Evolutionary conservation across 805 yeast genomes (phyloP), one percentile per base, ranked within the genome.

Genomic region (Metschnikowia matae): DNA sequence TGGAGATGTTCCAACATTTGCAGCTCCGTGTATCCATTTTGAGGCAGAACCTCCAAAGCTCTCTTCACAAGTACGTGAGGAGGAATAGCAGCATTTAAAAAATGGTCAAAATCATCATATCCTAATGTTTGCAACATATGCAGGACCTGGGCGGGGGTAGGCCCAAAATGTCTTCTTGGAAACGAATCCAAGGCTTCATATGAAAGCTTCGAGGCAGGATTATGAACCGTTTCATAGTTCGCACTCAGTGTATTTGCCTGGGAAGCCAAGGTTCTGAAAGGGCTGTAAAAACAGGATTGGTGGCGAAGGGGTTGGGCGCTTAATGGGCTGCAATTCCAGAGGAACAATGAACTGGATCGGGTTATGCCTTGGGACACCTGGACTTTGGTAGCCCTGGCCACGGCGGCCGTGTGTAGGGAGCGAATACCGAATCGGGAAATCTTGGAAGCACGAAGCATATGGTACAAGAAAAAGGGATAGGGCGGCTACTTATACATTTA

Each of bases 81-180:
- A 8, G 99, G 99, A 6, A 94, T 82, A 6, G 89, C 91, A 14
- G 80, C 74, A 6, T 76, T 60, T 44, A 92, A 80, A 60, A 94
- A 91, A 41, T 82, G 80, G 47, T 83, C 83, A 48, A 92, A 66
- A 63, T 88, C 86, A 1, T 69, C 55, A 64, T 83, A 82, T 1
- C 89, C 91, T 48, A 91, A 73, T 10, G 76, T 66, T 3, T 67
- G 53, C 48, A 94, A 76, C 96, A 92, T 89, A 32, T 69, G 66
- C 15, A 68, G 62, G 17, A 86, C 87, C 55, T 89, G 83, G 0
- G 56, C 61, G 0, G 87, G 83, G 13, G 79, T 74, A 21, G 95
- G 89, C 11, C 99, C 99, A 51, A 92, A 74, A 68, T 94, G 99
- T 61, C 98, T 87, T 62, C 95, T 81, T 45, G 87, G 80, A 68